phyloP scores from a whole-genome alignment of 2,329 filamentous ascomycete genomes.

The Scedosporium apiospermum region DNA sequence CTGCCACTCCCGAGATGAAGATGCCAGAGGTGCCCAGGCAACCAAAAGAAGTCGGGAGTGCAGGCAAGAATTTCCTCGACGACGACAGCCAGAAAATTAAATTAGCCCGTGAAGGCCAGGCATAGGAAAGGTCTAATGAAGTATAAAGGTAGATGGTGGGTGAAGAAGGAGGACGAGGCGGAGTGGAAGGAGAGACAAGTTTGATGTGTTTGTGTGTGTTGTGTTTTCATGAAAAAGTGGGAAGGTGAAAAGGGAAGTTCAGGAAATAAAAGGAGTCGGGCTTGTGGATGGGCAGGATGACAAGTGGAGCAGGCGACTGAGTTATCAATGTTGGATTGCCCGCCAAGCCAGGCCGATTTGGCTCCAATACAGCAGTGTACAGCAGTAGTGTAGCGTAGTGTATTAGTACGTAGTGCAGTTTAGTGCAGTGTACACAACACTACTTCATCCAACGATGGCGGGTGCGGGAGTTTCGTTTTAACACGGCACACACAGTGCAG shows the following conservation, averaged over 20 bases:
- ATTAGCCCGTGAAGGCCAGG: no score
- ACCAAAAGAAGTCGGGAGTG: background rate
- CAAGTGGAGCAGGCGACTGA: background rate
- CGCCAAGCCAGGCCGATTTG: background rate
- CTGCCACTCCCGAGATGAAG: conserved; percentile 2
- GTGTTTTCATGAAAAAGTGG: background rate
- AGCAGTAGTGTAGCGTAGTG: no score
- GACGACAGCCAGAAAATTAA: no score
- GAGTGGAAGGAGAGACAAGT: background rate
- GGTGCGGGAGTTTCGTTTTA: conserved; percentile 1
- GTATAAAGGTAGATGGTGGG: background rate
- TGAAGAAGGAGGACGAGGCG: background rate
- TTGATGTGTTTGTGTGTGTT: background rate
- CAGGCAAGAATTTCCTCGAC: background rate
- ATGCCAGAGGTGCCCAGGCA: conserved; percentile 1
- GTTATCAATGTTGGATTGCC: background rate
- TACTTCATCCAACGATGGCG: background rate
- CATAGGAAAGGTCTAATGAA: background rate
- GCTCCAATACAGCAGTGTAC: background rate
- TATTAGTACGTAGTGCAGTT: no score
- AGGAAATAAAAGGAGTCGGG: conserved; percentile 1
- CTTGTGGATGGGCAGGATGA: background rate
- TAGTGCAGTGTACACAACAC: no score
- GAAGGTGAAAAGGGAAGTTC: background rate
- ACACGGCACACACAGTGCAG: background rate